Conservation (phyloP, 2,329 filamentous ascomycete genomes). For the Fusarium sp. region DNA sequence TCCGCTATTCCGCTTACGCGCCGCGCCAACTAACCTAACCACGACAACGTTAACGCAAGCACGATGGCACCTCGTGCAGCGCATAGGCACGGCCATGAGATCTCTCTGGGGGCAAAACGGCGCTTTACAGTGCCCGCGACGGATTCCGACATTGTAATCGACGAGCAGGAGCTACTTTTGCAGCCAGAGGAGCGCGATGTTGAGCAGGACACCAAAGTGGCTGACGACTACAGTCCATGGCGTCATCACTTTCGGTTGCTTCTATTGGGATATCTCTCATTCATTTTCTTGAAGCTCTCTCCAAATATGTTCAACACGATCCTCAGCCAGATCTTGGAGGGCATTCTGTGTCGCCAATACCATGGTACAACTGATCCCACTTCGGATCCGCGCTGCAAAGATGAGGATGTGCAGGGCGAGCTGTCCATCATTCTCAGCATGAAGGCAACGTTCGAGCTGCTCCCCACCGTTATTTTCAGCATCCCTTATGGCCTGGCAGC, state of each 20-base stretch:
- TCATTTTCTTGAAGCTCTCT: constrained; percentile 1
- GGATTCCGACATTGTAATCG: neutral
- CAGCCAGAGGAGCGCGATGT: neutral
- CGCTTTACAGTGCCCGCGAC: neutral
- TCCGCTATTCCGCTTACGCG: neutral
- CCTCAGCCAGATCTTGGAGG: constrained; percentile 5
- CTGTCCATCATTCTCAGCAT: constrained; percentile 2
- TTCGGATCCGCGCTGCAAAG: constrained; percentile 3
- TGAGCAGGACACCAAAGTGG: neutral
- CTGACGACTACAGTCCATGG: neutral
- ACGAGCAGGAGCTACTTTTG: neutral
- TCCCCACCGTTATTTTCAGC: constrained; percentile 1
- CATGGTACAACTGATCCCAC: neutral
- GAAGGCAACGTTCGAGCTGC: constrained; percentile 2
- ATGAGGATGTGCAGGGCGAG: constrained; percentile 1
- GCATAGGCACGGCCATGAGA: neutral
- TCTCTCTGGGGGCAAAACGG: neutral
- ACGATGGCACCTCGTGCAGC: neutral
- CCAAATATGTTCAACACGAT: constrained; percentile 6
- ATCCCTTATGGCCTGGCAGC: constrained; percentile 1
- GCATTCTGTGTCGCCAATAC: neutral
- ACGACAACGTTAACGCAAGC: neutral
- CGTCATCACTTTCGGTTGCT: constrained; percentile 3
- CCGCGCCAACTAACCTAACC: neutral
- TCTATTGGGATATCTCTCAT: neutral